Base-by-base conservation (phyloP, 1,284 basidiomycete species). In the Coniferiporia sulphurascens region DNA sequence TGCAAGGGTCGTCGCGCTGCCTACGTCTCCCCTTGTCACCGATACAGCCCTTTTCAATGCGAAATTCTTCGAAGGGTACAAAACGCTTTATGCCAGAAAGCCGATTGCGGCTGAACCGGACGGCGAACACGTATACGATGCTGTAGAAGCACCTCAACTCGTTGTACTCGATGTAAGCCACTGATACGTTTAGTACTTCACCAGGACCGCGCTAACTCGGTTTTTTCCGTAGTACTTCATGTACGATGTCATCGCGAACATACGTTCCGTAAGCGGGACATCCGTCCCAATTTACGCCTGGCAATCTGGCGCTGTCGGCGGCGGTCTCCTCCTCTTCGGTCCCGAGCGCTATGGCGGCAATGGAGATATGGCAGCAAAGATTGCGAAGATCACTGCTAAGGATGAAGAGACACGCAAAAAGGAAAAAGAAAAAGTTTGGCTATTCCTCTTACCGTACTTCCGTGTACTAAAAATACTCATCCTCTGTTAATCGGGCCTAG, bases 351-450 rank as follows among this genome's bases (percentile, higher is more conserved):
- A 56, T 19, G 59, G 54, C 19, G 59, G 59, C 3, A 17, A 19
- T 12, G 59, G 59, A 13, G 59, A 60, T 41, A n/a, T 60, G 12
- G 59, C 59, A 5, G 48, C 21, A 9, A 60, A 60, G 27, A n/a
- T 60, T 10, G 55, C 35, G 13, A 19, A 32, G n/a, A 48, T 56
- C 44, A 48, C 32, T 3, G 44, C 19, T 4, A 41, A 52, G 45
- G 55, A 60, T 8, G 21, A 36, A 8, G 49, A 52, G 21, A 51
- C 48, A 1, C 21, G 41, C 15, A 32, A 52, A 4, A 43, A 52
- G 21, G 50, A 52, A 35, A 32, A 34, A 12, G 41, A 52, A 21
- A 52, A 52, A 43, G 59, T 52, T 2, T 7, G 27, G 1, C 27
- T 9, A 19, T 32, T 10, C 32, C 17, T 6, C 5, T 27, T 27